phyloP scores from a whole-genome alignment of 2,329 filamentous ascomycete genomes.

The Sporothrix pseudoabietina region DNA sequence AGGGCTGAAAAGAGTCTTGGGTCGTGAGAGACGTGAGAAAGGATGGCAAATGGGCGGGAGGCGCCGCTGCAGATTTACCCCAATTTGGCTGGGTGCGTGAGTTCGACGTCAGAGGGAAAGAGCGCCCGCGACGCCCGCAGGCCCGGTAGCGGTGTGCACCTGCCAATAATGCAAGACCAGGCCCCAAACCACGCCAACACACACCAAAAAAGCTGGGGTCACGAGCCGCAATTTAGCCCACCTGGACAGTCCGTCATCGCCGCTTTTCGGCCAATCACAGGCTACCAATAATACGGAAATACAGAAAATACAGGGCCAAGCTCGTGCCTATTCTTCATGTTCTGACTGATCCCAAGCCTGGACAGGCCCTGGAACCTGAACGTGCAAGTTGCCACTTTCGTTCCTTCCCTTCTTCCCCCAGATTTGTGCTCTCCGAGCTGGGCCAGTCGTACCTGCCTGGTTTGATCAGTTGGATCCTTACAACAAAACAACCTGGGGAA shows the following conservation, averaged over 20 bases:
- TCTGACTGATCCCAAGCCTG: constrained; percentile 10
- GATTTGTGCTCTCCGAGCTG: not conserved
- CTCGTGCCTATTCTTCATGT: not conserved
- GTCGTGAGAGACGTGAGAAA: not conserved
- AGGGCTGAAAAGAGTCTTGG: not conserved
- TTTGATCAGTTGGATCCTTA: not conserved
- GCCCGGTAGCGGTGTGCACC: constrained; percentile 12
- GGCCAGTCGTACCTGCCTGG: not conserved
- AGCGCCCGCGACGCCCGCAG: not conserved
- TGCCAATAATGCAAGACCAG: not conserved
- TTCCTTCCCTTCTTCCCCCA: constrained; percentile 5
- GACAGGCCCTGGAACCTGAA: not conserved
- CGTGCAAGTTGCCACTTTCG: constrained; percentile 3
- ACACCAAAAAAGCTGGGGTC: constrained; percentile 5
- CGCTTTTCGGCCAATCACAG: constrained; percentile 12
- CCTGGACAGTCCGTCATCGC: not conserved
- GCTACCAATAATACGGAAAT: constrained; percentile 11
- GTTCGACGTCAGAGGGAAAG: constrained; percentile 8
- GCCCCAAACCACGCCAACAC: not conserved
- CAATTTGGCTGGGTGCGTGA: not conserved
- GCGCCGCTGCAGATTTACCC: constrained; percentile 12
- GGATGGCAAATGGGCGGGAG: not conserved
- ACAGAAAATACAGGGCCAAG: not conserved
- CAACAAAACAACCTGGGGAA: not conserved
- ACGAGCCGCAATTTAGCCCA: constrained; percentile 20